A percentile compares a stretch with the other conserved stretches of the same genome.
phyloP scores from a whole-genome alignment of 306 rosid species.

The Lathyrus tuberosus region DNA sequence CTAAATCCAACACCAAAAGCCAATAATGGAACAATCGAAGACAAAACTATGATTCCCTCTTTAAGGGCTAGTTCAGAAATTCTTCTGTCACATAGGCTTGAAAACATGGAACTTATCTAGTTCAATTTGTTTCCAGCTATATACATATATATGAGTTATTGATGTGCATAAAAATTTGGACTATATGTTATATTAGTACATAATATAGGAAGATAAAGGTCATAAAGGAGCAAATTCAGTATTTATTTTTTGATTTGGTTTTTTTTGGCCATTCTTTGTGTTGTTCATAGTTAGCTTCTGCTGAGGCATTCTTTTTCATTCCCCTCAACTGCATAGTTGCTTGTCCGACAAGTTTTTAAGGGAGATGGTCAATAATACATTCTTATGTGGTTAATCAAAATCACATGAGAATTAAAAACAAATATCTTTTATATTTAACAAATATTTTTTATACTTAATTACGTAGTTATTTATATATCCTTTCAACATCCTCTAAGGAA shows the following conservation, averaged over 20 bases:
- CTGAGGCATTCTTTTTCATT: constrained; percentile 30
- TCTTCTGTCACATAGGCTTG: constrained; percentile 61
- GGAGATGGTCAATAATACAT: constrained; percentile 25
- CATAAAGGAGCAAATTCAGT: constrained; percentile 38
- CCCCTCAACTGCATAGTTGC: constrained; percentile 1
- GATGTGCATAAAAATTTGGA: background rate
- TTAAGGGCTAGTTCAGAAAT: constrained; percentile 67
- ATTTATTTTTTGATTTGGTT: constrained; percentile 18
- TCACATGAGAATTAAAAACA: background rate
- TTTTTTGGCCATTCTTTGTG: constrained; percentile 24
- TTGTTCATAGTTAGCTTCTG: constrained; percentile 9
- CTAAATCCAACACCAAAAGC: constrained; percentile 56
- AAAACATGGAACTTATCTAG: constrained; percentile 47
- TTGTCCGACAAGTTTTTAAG: background rate
- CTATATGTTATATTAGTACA: constrained; percentile 2
- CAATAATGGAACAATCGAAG: constrained; percentile 30
- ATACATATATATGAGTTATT: background rate
- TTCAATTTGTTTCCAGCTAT: background rate
- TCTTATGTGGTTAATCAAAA: constrained; percentile 33
- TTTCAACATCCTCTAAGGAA: too few species aligned
- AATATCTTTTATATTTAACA: too few species aligned
- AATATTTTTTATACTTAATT: too few species aligned
- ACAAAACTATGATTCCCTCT: constrained; percentile 59
- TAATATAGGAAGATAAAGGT: constrained; percentile 24
- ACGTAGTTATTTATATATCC: too few species aligned